These are phyloP conservation scores for Botryotinia calthae DNA, from an alignment of 2,329 filamentous ascomycete genomes.

Conservation along the genomic window DNA sequence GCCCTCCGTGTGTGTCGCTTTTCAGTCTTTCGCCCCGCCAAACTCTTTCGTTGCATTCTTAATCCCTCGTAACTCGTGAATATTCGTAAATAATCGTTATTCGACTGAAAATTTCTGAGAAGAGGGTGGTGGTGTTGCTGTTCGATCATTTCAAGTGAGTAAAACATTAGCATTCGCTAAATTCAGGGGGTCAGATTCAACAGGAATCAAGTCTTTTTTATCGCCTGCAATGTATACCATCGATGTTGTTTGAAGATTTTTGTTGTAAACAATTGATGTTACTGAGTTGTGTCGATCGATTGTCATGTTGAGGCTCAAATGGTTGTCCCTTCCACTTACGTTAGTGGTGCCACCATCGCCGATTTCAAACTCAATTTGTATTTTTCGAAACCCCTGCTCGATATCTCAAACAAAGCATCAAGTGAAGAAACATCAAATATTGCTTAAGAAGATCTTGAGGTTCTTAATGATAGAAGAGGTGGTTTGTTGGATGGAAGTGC, in stretches of 20 bases:
- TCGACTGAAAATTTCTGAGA: neutral
- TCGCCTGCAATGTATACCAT: neutral
- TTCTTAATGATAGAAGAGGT: rapidly evolving
- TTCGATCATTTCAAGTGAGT: neutral
- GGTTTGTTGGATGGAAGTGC: neutral
- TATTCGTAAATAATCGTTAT: neutral
- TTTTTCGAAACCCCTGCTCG: neutral
- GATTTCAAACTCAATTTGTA: neutral
- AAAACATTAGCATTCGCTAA: neutral
- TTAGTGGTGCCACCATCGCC: neutral
- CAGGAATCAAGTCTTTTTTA: neutral
- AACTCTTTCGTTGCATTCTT: neutral
- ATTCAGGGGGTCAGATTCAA: neutral
- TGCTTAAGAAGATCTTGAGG: neutral
- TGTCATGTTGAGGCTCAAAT: neutral
- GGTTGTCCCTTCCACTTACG: neutral
- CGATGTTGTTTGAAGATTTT: neutral
- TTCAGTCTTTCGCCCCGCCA: neutral
- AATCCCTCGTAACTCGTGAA: rapidly evolving
- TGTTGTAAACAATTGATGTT: neutral
- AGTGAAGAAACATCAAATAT: neutral
- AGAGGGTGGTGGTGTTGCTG: neutral
- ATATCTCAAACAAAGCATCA: neutral
- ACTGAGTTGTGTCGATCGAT: rapidly evolving
- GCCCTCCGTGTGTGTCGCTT: neutral